Base-by-base conservation (phyloP, 805 yeast genomes). In the Wilhelminamyces savonicus region DNA sequence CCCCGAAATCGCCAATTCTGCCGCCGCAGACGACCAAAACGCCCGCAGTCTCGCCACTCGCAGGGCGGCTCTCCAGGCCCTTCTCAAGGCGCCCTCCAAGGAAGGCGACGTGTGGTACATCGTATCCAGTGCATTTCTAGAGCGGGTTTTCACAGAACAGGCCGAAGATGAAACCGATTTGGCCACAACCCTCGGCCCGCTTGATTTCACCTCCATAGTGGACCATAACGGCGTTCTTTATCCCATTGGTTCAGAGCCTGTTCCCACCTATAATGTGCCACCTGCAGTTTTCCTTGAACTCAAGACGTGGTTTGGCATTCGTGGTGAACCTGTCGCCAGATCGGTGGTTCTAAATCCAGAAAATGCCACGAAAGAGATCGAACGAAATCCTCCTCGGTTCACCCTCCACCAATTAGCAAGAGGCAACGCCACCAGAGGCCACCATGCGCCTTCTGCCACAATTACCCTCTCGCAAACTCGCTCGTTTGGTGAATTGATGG, bases 241-340 rank as follows among this genome's bases (percentile, higher is more conserved):
- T 21, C 43, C 41, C 11, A 52, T 40, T 16, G 29, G 27, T 9
- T 20, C 30, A 11, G 52, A 45, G 24, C 40, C 52, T 1, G 43
- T 36, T 16, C 40, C 42, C n/a, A 37, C 48, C 10, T 34, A 38
- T 24, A 44, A 41, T 23, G 52, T 79, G 1, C 55, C 73, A 0
- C 68, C 67, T 5, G 50, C 56, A 4, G 60, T 70, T 3, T 78
- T 73, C 40, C 43, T 59, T 3, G 45, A 59, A 34, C 48, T 80
- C 7, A 51, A 48, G 1, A 57, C 61, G 19, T 73, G 81, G 78
- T 78, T 76, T 48, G 82, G 82, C 0, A 29, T 71, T 14, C 45
- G 52, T 2, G 64, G 66, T 1, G 48, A 23, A 36, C 63, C 67
- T 1, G 55, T 62, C 7, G 35, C 54, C 5, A 50, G 69, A 28